Percentiles rank a stretch among this genome's conserved stretches.
phyloP scores from a whole-genome alignment of 73 alveolate species.

The Urostyla sp. region DNA sequence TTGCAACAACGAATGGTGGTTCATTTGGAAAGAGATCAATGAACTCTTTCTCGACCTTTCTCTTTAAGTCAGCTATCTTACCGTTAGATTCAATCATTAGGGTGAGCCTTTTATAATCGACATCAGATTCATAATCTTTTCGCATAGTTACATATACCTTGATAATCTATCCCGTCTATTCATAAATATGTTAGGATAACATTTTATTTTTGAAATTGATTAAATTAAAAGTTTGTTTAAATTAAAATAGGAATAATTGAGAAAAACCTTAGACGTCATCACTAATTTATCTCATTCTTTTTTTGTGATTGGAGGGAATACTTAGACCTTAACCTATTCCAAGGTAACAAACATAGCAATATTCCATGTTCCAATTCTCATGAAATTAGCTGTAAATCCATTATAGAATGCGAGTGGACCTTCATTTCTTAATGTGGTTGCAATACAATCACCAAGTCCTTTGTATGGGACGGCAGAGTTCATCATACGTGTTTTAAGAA shows the following conservation, averaged over 20 bases:
- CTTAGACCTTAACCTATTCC: constrained; percentile 53
- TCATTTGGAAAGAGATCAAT: constrained; percentile 90
- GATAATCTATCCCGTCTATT: constrained; percentile 16
- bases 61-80: constrained; percentile 76
- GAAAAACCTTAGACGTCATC: background rate
- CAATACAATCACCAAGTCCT: constrained; percentile 67
- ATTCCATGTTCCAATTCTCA: constrained; percentile 75
- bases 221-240: too few species aligned
- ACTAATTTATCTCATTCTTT: constrained; percentile 5
- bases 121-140: constrained; percentile 54
- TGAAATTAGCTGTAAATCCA: constrained; percentile 78
- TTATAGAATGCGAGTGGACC: constrained; percentile 69
- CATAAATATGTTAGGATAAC: background rate
- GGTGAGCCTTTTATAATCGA: constrained; percentile 68
- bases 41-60: constrained; percentile 87
- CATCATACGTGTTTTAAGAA: constrained; percentile 78
- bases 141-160: constrained; percentile 69
- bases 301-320: constrained; percentile 28
- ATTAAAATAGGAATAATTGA: too few species aligned
- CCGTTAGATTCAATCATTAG: constrained; percentile 60
- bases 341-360: constrained; percentile 71
- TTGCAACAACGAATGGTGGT: constrained; percentile 86
- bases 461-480: constrained; percentile 52
- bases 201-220: background rate
- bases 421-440: constrained; percentile 59